Evolutionary conservation across 2,329 filamentous ascomycete genomes (phyloP), one percentile per base, ranked within the genome.

Genomic region (Aspergillus latus): DNA sequence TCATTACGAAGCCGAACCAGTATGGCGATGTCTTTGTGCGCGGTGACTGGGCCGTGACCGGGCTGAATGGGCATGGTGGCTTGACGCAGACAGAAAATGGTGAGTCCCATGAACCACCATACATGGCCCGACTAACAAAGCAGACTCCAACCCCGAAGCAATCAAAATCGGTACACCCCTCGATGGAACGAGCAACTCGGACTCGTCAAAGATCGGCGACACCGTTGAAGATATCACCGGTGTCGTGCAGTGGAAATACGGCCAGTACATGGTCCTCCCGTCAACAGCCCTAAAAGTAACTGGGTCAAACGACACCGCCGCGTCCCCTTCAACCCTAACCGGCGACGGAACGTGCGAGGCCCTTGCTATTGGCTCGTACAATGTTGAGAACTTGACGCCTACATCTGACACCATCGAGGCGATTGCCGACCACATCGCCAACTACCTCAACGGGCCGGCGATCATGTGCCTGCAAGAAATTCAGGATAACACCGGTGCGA

Each of bases 11-110:
- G 54, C 84, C 87, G 1, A 89, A 86, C 67, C 75, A 71, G 52
- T 89, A 80, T 65, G 86, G 86, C 26, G 87, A 90, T 63, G 85
- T 85, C 3, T 90, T 87, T 86, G 81, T 89, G 4, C 75, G 82
- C 15, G 87, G 88, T 3, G 77, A 84, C 62, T 90, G 86, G 84
- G 78, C 76, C 11, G 79, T 81, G 4, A 84, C 85, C 2, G 86
- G 87, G 1, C 69, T 79, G 59, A 90, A 90, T 67, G 71, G 70
- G 4, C 81, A 86, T 11, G 84, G 84, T 15, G 86, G 87, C 6
- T 63, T 90, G 59, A 89, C 87, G 1, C 82, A 88, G 69, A 80
- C 80, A 6, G 75, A 81, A 37, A 76, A 76, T 30, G 82, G 81
- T 82, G 68, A 59, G 69, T 55, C 11, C 10, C 9, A 15, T 15